Percentiles rank a stretch among this genome's conserved stretches.
Evolutionary conservation across 2,329 filamentous ascomycete species (phyloP).

Genomic region (Onygenales sp.): DNA sequence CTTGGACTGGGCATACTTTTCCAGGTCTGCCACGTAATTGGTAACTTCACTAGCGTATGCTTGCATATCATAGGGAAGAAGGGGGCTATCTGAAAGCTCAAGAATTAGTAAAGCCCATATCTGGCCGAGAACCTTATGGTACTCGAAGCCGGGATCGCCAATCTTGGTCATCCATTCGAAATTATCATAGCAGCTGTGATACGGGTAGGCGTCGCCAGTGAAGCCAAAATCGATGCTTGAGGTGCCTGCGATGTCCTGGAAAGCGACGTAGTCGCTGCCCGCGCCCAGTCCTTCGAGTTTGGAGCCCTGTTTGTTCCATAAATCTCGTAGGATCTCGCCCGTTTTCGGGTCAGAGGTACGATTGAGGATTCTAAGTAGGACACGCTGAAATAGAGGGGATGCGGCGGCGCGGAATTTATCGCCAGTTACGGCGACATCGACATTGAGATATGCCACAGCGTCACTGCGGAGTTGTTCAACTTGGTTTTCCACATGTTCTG

Average conservation of each 20-base stretch:
- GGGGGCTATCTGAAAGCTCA: slow-evolving; percentile 69
- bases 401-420: slow-evolving; percentile 65
- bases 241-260: slow-evolving; percentile 82
- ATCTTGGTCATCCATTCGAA: slow-evolving; percentile 75
- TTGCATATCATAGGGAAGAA: slow-evolving; percentile 72
- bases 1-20: slow-evolving; percentile 53
- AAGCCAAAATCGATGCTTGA: slow-evolving; percentile 84
- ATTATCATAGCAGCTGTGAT: slow-evolving; percentile 81
- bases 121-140: slow-evolving; percentile 71
- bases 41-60: slow-evolving; percentile 60
- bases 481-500: slow-evolving; percentile 86
- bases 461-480: slow-evolving; percentile 61
- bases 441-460: slow-evolving; percentile 81
- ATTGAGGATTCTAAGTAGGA: slow-evolving; percentile 63
- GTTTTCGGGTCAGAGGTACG: slow-evolving; percentile 62
- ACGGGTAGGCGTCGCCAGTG: slow-evolving; percentile 55
- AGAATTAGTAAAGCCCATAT: slow-evolving; percentile 74
- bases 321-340: slow-evolving; percentile 61
- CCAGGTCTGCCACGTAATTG: slow-evolving; percentile 57
- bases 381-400: slow-evolving; percentile 67
- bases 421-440: slow-evolving; percentile 74
- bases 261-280: slow-evolving; percentile 76
- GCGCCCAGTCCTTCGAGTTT: slow-evolving; percentile 61
- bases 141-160: slow-evolving; percentile 72
- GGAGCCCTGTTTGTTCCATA: slow-evolving; percentile 59